Evolutionary conservation across 306 rosid species (phyloP), one percentile per base, ranked within the genome.

Genomic region (Medicago ruthenica): DNA sequence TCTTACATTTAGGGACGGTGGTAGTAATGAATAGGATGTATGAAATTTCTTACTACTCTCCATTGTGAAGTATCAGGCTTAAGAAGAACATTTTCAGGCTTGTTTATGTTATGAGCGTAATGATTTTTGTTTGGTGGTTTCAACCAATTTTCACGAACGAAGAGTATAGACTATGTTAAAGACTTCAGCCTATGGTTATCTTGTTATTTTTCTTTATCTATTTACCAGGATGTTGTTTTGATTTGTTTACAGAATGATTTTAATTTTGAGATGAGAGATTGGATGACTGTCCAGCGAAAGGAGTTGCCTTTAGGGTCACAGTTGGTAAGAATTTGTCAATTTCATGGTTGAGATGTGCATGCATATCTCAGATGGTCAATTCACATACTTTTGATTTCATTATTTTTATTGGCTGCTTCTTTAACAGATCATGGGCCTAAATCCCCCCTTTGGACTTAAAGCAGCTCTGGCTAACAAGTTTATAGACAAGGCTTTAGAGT

Each of bases 371-470:
- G 41, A 4, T 55, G 40, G 37, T 14, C 50, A 64, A 53, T n/a
- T 70, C 69, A 41, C 50, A 22, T 57, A 15, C 55, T 51, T 55
- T 55, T 51, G 31, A 37, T 58, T 31, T 65, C 22, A 16, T 44
- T 65, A 9, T 27, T 60, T 69, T 13, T 42, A 22, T 65, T 18
- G 39, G 67, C 62, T 70, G 48, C 72, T 75, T 62, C 80, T 71
- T 81, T 81, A 59, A 58, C 86, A 93, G 98, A 87, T 93, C 77
- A 91, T 93, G 97, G 98, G 98, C 44, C 86, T 93, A 24, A 93
- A 93, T 81, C 98, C 98, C 72, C 98, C 98, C 15, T 93, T 93
- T 40, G 97, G 98, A 73, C 63, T 89, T 55, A 83, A 87, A 84
- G 96, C 96, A 50, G 36, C 80, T 73, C 62, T 88, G 86, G 98